Percentiles rank a stretch among this genome's conserved stretches.
These are phyloP conservation scores for Wickerhamomyces silvicola DNA, from an alignment of 805 yeast genomes.

Conservation along the genomic window DNA sequence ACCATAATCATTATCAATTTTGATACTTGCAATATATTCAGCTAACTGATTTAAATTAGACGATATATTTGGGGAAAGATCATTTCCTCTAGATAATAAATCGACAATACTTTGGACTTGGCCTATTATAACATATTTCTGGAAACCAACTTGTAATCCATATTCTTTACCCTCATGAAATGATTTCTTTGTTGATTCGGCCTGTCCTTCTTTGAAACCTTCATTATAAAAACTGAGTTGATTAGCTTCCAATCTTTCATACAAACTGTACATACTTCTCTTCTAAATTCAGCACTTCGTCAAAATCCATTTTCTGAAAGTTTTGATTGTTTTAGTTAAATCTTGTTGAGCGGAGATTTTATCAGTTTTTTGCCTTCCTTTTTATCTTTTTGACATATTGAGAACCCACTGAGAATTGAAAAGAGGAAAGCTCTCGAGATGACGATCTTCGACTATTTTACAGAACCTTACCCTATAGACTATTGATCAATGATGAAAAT, in stretches of 20 bases:
- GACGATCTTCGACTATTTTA: neutral
- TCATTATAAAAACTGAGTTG: slow-evolving; percentile 44
- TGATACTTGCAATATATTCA: slow-evolving; percentile 26
- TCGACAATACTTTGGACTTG: slow-evolving; percentile 48
- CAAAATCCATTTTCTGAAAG: slow-evolving; percentile 32
- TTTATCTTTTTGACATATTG: neutral
- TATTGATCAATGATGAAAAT: slow-evolving; percentile 4
- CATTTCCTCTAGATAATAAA: slow-evolving; percentile 28
- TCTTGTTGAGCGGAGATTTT: neutral
- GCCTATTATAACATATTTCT: slow-evolving; percentile 64
- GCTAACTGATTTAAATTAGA: slow-evolving; percentile 22
- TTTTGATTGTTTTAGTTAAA: neutral
- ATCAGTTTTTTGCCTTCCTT: neutral
- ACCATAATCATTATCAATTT: slow-evolving; percentile 41
- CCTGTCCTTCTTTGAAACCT: slow-evolving; percentile 69
- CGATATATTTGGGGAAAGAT: slow-evolving; percentile 17
- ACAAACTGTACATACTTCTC: slow-evolving; percentile 28
- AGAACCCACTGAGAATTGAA: neutral
- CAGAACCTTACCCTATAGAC: neutral
- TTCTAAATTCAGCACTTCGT: slow-evolving; percentile 55
- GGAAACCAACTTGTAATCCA: slow-evolving; percentile 77
- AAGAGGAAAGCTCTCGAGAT: neutral
- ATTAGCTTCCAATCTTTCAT: neutral
- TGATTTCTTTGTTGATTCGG: slow-evolving; percentile 54
- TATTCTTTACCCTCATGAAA: slow-evolving; percentile 73